Evolutionary conservation across 257 asterid species (phyloP), one percentile per base, ranked within the genome.

Genomic region (Catharanthus roseus): DNA sequence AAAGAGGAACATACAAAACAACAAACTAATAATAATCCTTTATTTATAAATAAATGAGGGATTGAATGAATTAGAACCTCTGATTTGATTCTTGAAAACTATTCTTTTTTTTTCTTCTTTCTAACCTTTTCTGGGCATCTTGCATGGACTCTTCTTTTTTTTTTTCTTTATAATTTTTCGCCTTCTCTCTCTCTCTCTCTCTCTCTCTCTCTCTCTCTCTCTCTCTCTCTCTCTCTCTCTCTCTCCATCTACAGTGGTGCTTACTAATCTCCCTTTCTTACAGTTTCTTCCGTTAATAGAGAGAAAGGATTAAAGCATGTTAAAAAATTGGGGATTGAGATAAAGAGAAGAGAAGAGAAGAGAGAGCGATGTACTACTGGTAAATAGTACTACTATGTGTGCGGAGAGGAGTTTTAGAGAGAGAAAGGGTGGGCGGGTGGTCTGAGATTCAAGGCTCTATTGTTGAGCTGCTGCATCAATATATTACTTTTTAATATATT

Each of bases 251-350:
- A n/a, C n/a, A n/a, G n/a, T n/a, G n/a, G n/a, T n/a, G n/a, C n/a
- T n/a, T 33, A 79, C 81, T 68, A 9, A 67, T 36, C 13, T 58
- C 69, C 7, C 31, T 71, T 74, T 77, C 75, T 65, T 77, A 54
- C 85, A 68, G 84, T 78, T 84, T 67, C 78, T 77, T 73, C 75
- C 24, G 89, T 75, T 81, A 87, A 84, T 83, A 75, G 84, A 85
- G 83, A 78, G 73, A 84, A 44, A 67, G 28, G 47, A 18, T 33
- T 36, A 51, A 39, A 39, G 58, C 36, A 18, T 23, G 44, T 34
- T 41, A 3, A 49, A 33, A 74, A 24, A 82, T 71, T 29, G 28
- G 51, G 82, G 77, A 71, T 73, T 77, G 77, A 69, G 68, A 72
- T 60, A 60, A 65, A 75, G 57, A 41, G 57, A 78, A 67, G 68